Base-by-base conservation (phyloP, 768 basidiomycete species). In the Artomyces pyxidatus region DNA sequence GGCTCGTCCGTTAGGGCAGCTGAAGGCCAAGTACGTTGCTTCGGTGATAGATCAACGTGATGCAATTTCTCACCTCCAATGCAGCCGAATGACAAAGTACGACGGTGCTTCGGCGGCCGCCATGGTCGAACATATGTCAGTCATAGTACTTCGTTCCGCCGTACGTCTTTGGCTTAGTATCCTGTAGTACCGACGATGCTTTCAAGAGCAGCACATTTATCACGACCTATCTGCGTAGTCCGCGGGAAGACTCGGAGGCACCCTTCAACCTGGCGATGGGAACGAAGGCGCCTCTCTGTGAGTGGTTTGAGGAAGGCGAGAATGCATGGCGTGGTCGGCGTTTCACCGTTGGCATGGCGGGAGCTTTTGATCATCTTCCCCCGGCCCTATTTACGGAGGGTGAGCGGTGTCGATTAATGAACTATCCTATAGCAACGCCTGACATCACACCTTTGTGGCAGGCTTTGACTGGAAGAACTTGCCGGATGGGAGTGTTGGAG, bases 401-500 rank as follows among this genome's bases (percentile, higher is more conserved):
- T 22, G 17, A 32, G 19, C n/a, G 4, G 22, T 37, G 3, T 29
- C n/a, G 10, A 9, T 10, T 12, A 7, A 12, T 19, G 10, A 5
- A 14, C 14, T 5, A 4, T 3, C 35, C 12, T n/a, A n/a, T n/a
- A n/a, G n/a, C n/a, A n/a, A n/a, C n/a, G n/a, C 14, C 17, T 39
- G 9, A 7, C n/a, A n/a, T n/a, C n/a, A n/a, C n/a, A n/a, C n/a
- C n/a, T n/a, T 11, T 9, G 42, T 42, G 23, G 25, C n/a, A 71
- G 71, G 57, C 1, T 71, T 63, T 44, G 62, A 66, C 6, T 74
- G 71, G 72, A 58, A 54, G 0, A 32, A 54, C 19, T 54, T 69
- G 4, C 50, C 60, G 12, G 8, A 30, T 3, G 63, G 60, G 10
- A 54, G 65, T 4, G 55, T 58, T 3, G 58, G 73, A 16, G 69